Percentiles rank a stretch among this genome's conserved stretches.
These are phyloP conservation scores for Gracilaria domingensis DNA, from an alignment of 23 red algal genomes.

Conservation along the genomic window DNA sequence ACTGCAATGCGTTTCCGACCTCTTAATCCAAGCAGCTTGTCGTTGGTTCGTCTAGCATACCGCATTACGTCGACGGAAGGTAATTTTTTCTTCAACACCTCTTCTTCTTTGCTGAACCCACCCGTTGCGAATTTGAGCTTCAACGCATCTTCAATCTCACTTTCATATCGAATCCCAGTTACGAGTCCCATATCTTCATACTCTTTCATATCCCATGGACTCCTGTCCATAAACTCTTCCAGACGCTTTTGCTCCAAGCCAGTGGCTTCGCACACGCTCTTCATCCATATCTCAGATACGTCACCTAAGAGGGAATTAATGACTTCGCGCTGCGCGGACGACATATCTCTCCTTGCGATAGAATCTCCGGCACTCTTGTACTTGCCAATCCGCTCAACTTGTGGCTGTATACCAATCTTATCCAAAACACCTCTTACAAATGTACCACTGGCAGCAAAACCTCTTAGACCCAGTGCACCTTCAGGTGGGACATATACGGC, in stretches of 20 bases:
- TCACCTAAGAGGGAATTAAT: constrained; percentile 78
- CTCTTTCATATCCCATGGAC: constrained; percentile 76
- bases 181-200: constrained; percentile 80
- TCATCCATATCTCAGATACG: constrained; percentile 72
- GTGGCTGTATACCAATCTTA: constrained; percentile 94
- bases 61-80: constrained; percentile 46
- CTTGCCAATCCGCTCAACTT: constrained; percentile 94
- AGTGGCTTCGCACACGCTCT: constrained; percentile 52
- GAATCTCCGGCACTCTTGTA: constrained; percentile 98
- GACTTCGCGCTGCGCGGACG: constrained; percentile 84
- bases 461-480: constrained; percentile 74
- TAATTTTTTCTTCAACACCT: constrained; percentile 65
- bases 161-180: constrained; percentile 82
- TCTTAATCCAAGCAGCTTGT: constrained; percentile 66
- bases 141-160: constrained; percentile 78
- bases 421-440: constrained; percentile 95
- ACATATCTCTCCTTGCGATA: constrained; percentile 86
- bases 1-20: constrained; percentile 80
- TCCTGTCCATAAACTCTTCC: constrained; percentile 75
- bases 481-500: constrained; percentile 87
- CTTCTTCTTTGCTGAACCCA: constrained; percentile 18
- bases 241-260: constrained; percentile 32
- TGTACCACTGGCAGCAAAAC: constrained; percentile 79
- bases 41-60: constrained; percentile 56
- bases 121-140: constrained; percentile 67